Conservation (phyloP, 768 basidiomycete genomes). For the Lactarius vividus region DNA sequence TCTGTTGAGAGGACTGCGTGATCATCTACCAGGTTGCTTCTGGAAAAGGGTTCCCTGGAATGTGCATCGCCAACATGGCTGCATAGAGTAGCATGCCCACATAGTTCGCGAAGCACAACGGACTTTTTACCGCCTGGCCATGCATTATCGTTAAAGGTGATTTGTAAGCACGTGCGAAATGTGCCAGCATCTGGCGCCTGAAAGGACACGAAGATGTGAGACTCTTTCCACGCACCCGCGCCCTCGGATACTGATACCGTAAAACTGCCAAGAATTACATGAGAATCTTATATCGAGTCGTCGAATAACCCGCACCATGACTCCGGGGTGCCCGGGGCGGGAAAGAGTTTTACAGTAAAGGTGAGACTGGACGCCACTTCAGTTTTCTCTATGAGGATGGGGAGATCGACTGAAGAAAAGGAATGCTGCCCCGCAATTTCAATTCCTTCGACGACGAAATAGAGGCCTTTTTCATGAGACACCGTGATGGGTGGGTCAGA, state of each 20-base stretch:
- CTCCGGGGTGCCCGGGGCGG: not conserved
- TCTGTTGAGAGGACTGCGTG: not conserved
- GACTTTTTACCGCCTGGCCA: not conserved
- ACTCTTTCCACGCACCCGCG: not conserved
- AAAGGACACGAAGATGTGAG: constrained; percentile 10
- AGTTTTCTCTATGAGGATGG: constrained; percentile 1
- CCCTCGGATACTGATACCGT: not conserved
- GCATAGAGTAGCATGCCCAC: not conserved
- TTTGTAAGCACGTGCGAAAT: not conserved
- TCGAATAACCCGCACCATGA: constrained; percentile 7
- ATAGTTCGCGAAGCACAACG: constrained; percentile 8
- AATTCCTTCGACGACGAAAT: constrained; percentile 8
- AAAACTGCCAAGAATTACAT: constrained; percentile 6
- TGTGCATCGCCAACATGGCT: not conserved
- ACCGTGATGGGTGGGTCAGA: not conserved
- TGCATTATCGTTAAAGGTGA: constrained; percentile 4
- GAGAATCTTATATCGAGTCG: not conserved
- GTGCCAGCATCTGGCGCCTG: not conserved
- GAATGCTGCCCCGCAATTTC: not conserved
- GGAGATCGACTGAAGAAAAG: not conserved
- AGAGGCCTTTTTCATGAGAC: constrained; percentile 12
- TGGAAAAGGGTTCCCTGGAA: not conserved
- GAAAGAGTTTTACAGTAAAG: not conserved
- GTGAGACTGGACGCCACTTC: not conserved
- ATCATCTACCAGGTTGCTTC: not conserved